Evolutionary conservation across 306 rosid species (phyloP), one percentile per base, ranked within the genome.

Genomic region (Quillaja saponaria): DNA sequence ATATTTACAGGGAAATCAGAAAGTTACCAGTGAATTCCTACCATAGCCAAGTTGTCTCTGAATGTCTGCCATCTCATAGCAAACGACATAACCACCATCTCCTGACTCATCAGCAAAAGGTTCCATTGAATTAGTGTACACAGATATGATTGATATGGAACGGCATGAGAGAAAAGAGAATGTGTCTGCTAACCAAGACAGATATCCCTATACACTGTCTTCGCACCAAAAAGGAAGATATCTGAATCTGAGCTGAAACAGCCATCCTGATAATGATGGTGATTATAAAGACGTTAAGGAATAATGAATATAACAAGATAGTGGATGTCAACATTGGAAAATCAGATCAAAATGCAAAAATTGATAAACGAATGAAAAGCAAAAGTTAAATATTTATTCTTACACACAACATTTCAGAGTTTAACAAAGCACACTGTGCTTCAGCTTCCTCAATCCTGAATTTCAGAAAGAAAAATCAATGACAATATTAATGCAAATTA

Each of bases 361-460:
- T n/a, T n/a, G 49, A 64, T 56, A 16, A 20, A 10, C 8, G 14
- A 28, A 75, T 42, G 28, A 17, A 13, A 44, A 71, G 17, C 41
- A 6, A 14, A 10, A 33, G 60, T 48, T 37, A 44, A 34, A 37
- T 50, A 57, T 13, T 68, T 60, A 25, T 42, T 73, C 95, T 68
- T 70, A 89, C 96, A 64, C 95, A 89, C 66, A 82, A 78, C 9
- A 51, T 63, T 59, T 89, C 95, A 25, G 51, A 78, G 78, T 89
- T 89, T 64, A 89, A 65, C 55, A 89, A 81, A 42, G 91, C 95
- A 78, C 91, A 84, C 37, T 89, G 95, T 34, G 96, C 95, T 82
- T 86, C 96, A 61, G 88, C 96, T 82, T 89, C 95, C 76, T 89
- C 96, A 41, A 86, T 73, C 82, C 96, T 89, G 75, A 51, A 74